A percentile compares a stretch with the other conserved stretches of the same genome.
phyloP scores from a whole-genome alignment of 495 filamentous ascomycete genomes.

The Neurospora sublineolata region DNA sequence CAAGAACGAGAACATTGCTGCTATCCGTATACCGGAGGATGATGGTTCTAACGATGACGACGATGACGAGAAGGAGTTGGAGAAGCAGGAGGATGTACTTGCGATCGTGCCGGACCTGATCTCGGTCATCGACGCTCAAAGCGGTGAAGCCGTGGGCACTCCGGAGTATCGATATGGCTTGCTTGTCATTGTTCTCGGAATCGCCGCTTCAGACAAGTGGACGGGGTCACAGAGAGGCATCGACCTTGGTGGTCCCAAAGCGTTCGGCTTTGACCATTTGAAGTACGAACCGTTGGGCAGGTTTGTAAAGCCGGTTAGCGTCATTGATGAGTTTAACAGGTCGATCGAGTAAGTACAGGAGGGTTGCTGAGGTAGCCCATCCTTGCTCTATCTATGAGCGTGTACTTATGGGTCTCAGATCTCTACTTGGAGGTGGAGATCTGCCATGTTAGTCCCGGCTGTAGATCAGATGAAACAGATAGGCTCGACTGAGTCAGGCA shows the following conservation, averaged over 20 bases:
- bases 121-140: conserved; percentile 46
- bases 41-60: background rate
- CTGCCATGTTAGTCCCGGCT: background rate
- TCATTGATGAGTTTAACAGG: conserved; percentile 39
- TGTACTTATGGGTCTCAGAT: background rate
- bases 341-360: background rate
- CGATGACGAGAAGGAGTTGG: conserved; percentile 1
- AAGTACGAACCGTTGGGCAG: conserved; percentile 36
- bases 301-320: conserved; percentile 38
- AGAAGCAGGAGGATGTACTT: conserved; percentile 35
- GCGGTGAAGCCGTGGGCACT: conserved; percentile 47
- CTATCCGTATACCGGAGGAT: conserved; percentile 24
- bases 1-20: conserved; percentile 55
- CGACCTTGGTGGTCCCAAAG: conserved; percentile 40
- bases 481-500: background rate
- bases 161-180: conserved; percentile 52
- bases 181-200: conserved; percentile 43
- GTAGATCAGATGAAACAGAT: background rate
- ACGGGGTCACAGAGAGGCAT: conserved; percentile 38
- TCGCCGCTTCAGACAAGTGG: conserved; percentile 47
- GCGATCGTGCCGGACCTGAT: conserved; percentile 53
- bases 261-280: conserved; percentile 40
- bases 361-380: background rate
- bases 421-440: background rate
- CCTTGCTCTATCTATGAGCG: background rate